Base-by-base conservation (phyloP, 1,284 basidiomycete genomes). In the Austroboletus niveus region DNA sequence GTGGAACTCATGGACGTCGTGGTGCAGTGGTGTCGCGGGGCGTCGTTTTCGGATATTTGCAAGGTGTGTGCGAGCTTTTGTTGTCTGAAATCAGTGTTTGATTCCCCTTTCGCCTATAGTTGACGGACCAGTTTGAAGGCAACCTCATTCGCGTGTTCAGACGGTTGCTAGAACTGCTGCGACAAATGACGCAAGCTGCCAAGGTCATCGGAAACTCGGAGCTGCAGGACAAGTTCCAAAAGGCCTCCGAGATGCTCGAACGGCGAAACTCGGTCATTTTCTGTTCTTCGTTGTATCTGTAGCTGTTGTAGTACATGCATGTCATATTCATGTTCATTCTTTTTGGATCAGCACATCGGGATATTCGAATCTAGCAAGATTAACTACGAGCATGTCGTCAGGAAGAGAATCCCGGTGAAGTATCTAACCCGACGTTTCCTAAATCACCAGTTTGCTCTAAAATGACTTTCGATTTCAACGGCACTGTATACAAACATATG, bases 1-100 rank as follows among this genome's bases (percentile, higher is more conserved):
- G 93, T 98, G 29, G 96, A 98, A 66, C 82, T 99, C 53, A 98
- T 98, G 93, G 96, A 98, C 60, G 89, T 90, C 5, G 96, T 99
- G 20, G 79, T 95, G 52, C 89, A 94, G 61, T 99, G 97, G 97
- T 99, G 96, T 73, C 85, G 92, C 32, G 97, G 97, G 2, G 91
- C 93, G n/a, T 92, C 92, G 32, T 99, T 99, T 72, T 77, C 90
- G 1, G 95, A 99, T 38, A 94, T 98, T 54, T 94, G 92, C 81
- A 97, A 98, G 82, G 92, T 41, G 9, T 20, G 39, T 14, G 12
- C n/a, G 15, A 38, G 15, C 17, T 41, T 14, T 34, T 17, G 17
- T 36, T 8, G 17, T 5, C 34, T 4, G 34, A 12, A n/a, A 35
- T 35, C 15, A n/a, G 11, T 14, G 2, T 35, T 4, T 35, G 11